These are phyloP conservation scores for Furcasterigmium furcatum DNA, from an alignment of 2,329 filamentous ascomycete species.

Conservation along the genomic window DNA sequence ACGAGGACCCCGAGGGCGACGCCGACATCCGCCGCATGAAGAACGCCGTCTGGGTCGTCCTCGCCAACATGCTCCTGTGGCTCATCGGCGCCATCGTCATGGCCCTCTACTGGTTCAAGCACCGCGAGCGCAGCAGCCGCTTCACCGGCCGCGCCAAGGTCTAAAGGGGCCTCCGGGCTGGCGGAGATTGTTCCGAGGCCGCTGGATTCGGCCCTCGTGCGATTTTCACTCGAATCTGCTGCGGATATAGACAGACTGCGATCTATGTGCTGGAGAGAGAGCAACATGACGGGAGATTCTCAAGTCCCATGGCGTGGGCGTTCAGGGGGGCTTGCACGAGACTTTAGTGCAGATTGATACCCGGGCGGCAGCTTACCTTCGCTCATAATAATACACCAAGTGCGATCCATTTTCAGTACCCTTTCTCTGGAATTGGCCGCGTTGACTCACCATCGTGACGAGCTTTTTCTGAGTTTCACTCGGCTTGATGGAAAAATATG, in stretches of 20 bases:
- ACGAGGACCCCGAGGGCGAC: constrained; percentile 62
- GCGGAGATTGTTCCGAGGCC: background rate
- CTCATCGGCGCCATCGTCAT: constrained; percentile 56
- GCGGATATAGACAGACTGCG: no score
- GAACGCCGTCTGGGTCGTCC: constrained; percentile 79
- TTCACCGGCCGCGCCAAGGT: constrained; percentile 60
- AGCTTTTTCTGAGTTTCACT: no score
- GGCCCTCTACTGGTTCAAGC: constrained; percentile 55
- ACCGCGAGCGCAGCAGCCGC: constrained; percentile 46
- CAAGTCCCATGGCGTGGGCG: no score
- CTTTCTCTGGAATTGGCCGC: no score
- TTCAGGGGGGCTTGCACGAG: no score
- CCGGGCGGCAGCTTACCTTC: background rate
- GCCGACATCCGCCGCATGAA: constrained; percentile 72
- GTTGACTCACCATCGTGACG: no score
- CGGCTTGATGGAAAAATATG: no score
- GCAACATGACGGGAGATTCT: no score
- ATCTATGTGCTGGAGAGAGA: no score
- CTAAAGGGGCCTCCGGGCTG: constrained; percentile 21
- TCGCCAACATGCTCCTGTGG: constrained; percentile 76
- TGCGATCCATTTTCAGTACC: no score
- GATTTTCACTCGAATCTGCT: no score
- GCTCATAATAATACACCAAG: no score
- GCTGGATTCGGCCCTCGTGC: background rate
- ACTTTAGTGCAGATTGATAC: background rate